phyloP scores from a whole-genome alignment of 345 rosid species.

The Limnanthes douglasii region DNA sequence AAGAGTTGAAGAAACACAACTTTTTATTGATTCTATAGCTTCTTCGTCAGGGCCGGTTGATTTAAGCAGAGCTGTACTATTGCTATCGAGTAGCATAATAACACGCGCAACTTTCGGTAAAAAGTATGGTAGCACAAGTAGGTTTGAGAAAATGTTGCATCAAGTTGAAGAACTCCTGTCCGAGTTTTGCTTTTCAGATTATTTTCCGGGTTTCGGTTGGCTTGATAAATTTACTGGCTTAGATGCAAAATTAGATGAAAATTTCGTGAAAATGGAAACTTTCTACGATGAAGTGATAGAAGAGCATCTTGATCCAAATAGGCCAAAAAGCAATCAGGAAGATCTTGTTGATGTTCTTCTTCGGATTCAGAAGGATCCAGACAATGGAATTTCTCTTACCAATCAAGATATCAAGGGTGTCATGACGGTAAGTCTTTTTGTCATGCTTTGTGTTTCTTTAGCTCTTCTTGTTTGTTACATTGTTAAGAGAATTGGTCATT shows the following conservation, averaged over 20 bases:
- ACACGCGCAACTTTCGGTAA: background rate
- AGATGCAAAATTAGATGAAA: background rate
- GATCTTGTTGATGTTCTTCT: background rate
- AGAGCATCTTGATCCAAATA: background rate
- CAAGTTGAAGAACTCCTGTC: background rate
- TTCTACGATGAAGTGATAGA: background rate
- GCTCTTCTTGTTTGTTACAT: background rate
- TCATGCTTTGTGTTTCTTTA: background rate
- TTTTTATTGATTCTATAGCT: conserved; percentile 12
- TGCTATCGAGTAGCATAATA: background rate
- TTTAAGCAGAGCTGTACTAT: background rate
- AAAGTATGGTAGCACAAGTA: background rate
- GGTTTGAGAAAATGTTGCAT: background rate
- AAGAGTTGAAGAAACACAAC: background rate
- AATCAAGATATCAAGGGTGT: background rate
- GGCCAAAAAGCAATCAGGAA: background rate
- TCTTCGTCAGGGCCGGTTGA: background rate
- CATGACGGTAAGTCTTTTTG: background rate
- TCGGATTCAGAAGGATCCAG: too few relatives aligned
- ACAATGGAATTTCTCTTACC: background rate
- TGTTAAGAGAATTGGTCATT: too few relatives aligned
- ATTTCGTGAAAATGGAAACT: background rate
- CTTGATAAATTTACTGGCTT: background rate
- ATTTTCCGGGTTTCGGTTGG: background rate
- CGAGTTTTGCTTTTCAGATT: background rate